phyloP scores from a whole-genome alignment of 768 basidiomycete genomes.

The Auricularia sp. region DNA sequence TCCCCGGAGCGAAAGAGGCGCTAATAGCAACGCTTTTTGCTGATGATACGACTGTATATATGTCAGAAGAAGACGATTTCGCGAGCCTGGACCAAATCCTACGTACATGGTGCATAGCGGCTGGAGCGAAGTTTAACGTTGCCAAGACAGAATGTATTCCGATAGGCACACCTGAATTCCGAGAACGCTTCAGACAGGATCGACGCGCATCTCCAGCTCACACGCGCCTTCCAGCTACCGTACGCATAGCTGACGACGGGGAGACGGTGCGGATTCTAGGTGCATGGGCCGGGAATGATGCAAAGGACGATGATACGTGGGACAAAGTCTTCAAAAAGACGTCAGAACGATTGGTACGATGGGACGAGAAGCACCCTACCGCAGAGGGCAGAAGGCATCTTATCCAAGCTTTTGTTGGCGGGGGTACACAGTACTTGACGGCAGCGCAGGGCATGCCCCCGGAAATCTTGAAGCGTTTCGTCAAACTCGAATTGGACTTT shows the following conservation, averaged over 20 bases:
- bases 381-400: not conserved
- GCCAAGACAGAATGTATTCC: conserved; percentile 31
- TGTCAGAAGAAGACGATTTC: conserved; percentile 17
- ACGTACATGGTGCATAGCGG: conserved; percentile 28
- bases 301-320: not conserved
- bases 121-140: conserved; percentile 32
- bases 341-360: too few relatives aligned
- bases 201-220: not conserved
- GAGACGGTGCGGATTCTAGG: conserved; percentile 21
- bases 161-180: conserved; percentile 16
- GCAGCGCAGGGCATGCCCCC: not conserved
- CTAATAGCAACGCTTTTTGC: conserved; percentile 22
- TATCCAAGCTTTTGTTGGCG: not conserved
- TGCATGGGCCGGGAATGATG: conserved; percentile 10
- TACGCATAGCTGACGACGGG: not conserved
- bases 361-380: not conserved
- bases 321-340: not conserved
- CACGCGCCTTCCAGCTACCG: not conserved
- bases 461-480: not conserved
- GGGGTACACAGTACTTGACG: not conserved
- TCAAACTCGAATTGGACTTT: not conserved
- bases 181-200: conserved; percentile 1
- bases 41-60: conserved; percentile 19
- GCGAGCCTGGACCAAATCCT: conserved; percentile 20
- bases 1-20: conserved; percentile 3